Percentiles rank a stretch among this genome's conserved stretches.
Conservation (phyloP, 2,329 filamentous ascomycete species). For the Penicillium thymicola region DNA sequence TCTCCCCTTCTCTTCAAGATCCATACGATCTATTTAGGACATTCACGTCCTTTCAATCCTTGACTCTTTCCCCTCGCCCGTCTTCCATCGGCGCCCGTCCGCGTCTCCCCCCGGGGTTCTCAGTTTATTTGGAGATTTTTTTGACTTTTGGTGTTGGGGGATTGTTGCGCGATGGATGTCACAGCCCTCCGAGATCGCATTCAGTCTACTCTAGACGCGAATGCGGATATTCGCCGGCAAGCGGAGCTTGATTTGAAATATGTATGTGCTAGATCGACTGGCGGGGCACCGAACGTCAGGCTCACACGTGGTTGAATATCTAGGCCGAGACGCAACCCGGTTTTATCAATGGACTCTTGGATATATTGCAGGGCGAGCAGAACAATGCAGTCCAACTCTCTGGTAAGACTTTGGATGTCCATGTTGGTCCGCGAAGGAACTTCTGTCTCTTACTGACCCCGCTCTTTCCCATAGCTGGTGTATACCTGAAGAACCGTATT, state of each 20-base stretch:
- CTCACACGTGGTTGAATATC: constrained; percentile 20
- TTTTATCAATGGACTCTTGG: constrained; percentile 85
- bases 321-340: constrained; percentile 87
- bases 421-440: not conserved
- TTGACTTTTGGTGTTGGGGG: constrained; percentile 33
- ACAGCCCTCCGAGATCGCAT: constrained; percentile 61
- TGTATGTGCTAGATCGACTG: constrained; percentile 44
- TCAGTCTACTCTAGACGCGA: constrained; percentile 60
- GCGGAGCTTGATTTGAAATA: constrained; percentile 64
- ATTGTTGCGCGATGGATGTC: constrained; percentile 55
- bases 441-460: constrained; percentile 17
- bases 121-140: constrained; percentile 25
- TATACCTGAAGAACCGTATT: constrained; percentile 97
- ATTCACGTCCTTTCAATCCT: constrained; percentile 11
- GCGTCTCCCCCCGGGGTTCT: constrained; percentile 18
- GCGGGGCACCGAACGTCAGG: constrained; percentile 11
- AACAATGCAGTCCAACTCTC: constrained; percentile 81
- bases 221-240: constrained; percentile 60
- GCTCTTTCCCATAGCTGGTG: constrained; percentile 63
- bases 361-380: constrained; percentile 86
- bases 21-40: constrained; percentile 13
- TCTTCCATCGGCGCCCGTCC: constrained; percentile 19
- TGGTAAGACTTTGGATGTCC: constrained; percentile 58
- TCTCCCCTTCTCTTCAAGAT: constrained; percentile 14
- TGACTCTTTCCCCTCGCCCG: not conserved